Conservation (phyloP, 306 rosid genomes). For the Leucaena leucocephala region DNA sequence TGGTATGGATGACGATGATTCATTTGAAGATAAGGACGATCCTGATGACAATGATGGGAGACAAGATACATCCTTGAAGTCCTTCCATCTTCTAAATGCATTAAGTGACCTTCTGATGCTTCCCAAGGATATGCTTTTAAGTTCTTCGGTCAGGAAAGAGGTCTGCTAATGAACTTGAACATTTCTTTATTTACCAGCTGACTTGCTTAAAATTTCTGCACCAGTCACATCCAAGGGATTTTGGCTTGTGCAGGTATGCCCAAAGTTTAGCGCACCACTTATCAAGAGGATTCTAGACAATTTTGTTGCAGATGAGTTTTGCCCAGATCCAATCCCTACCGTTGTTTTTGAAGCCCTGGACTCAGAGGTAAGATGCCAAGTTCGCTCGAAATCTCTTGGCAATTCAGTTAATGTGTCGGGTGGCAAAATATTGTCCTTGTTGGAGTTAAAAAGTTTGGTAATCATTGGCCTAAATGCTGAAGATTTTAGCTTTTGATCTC, state of each 20-base stretch:
- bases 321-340: slow-evolving; percentile 85
- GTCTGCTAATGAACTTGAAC: slow-evolving; percentile 45
- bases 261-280: slow-evolving; percentile 71
- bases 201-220: slow-evolving; percentile 14
- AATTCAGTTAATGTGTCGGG: neutral
- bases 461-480: neutral
- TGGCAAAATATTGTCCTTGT: neutral
- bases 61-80: slow-evolving; percentile 66
- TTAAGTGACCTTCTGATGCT: slow-evolving; percentile 97
- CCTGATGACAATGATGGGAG: slow-evolving; percentile 46
- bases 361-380: slow-evolving; percentile 63
- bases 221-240: slow-evolving; percentile 28
- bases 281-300: slow-evolving; percentile 76
- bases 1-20: slow-evolving; percentile 76
- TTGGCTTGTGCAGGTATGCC: slow-evolving; percentile 78
- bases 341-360: slow-evolving; percentile 72
- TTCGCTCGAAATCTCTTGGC: neutral
- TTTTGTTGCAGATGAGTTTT: slow-evolving; percentile 89
- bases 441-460: neutral
- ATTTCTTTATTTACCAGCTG: slow-evolving; percentile 20
- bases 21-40: slow-evolving; percentile 50
- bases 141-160: slow-evolving; percentile 82
- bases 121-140: slow-evolving; percentile 94
- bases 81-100: slow-evolving; percentile 86
- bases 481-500: slow-evolving; percentile 14